A percentile compares a stretch with the other conserved stretches of the same genome.
Evolutionary conservation across 495 filamentous ascomycete species (phyloP).

Genomic region (Darksidea phi): DNA sequence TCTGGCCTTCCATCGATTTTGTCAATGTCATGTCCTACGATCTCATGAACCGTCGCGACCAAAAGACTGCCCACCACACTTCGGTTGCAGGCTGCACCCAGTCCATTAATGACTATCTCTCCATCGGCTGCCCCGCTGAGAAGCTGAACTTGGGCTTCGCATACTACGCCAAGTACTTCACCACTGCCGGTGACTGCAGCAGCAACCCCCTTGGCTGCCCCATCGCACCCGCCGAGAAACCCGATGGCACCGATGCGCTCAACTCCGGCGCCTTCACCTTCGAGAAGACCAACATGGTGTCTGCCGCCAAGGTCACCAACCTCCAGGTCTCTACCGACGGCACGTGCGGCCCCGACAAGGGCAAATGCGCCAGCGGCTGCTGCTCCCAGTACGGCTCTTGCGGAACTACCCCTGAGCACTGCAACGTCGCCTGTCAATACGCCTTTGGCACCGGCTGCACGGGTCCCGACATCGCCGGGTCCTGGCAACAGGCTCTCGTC

Average conservation of each 20-base stretch:
- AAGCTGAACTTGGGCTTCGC: constrained; percentile 73
- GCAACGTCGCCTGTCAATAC: constrained; percentile 47
- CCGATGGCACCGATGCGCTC: constrained; percentile 58
- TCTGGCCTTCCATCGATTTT: constrained; percentile 66
- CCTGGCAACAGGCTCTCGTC: constrained; percentile 52
- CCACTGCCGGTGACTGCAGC: constrained; percentile 53
- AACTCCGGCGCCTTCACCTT: constrained; percentile 31
- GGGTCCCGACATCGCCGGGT: constrained; percentile 48
- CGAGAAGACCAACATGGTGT: constrained; percentile 26
- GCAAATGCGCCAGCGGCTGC: constrained; percentile 19
- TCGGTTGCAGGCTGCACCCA: constrained; percentile 56
- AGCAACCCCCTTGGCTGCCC: constrained; percentile 60
- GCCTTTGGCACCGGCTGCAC: constrained; percentile 57
- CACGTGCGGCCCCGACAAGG: constrained; percentile 26
- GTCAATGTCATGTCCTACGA: constrained; percentile 79
- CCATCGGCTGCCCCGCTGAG: constrained; percentile 54
- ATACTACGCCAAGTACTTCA: constrained; percentile 74
- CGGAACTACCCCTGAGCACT: constrained; percentile 49
- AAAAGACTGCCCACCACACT: constrained; percentile 65
- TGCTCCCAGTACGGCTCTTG: constrained; percentile 27
- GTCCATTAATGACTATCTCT: constrained; percentile 59
- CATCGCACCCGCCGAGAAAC: constrained; percentile 63
- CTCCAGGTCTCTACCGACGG: constrained; percentile 15
- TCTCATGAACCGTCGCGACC: constrained; percentile 72
- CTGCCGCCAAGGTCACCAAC: constrained; percentile 1